These are phyloP conservation scores for Ilyonectria mors-panacis DNA, from an alignment of 2,329 filamentous ascomycete genomes.

Conservation along the genomic window DNA sequence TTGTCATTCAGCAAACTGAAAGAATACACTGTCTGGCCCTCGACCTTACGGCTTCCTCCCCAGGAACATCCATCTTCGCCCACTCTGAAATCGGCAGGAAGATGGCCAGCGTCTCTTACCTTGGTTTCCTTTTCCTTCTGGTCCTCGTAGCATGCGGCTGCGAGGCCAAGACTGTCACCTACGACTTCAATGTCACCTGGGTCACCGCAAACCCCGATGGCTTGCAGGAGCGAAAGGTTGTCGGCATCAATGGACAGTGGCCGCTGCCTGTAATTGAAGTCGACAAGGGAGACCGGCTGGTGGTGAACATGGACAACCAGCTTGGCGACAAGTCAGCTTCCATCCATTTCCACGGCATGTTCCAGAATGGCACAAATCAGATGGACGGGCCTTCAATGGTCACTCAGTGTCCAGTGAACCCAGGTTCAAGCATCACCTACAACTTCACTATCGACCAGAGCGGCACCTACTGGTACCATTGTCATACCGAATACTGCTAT, in stretches of 20 bases:
- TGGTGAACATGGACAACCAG: conserved; percentile 64
- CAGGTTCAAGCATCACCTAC: conserved; percentile 69
- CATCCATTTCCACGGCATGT: conserved; percentile 74
- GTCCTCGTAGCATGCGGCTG: conserved; percentile 26
- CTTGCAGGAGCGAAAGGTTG: conserved; percentile 66
- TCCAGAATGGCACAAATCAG: conserved; percentile 68
- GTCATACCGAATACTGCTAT: conserved; percentile 63
- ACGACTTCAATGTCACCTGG: conserved; percentile 75
- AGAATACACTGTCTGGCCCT: neutral
- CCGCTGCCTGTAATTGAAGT: conserved; percentile 73
- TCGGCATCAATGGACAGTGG: conserved; percentile 77
- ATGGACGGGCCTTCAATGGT: conserved; percentile 72
- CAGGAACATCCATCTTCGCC: neutral
- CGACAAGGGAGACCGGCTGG: conserved; percentile 66
- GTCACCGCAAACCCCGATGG: conserved; percentile 74
- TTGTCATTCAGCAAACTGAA: neutral
- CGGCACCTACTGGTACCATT: conserved; percentile 77
- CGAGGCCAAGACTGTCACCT: conserved; percentile 60
- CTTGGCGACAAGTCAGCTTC: conserved; percentile 60
- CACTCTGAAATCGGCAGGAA: neutral
- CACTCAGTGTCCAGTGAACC: conserved; percentile 70
- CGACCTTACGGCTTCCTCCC: neutral
- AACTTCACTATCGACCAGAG: conserved; percentile 70
- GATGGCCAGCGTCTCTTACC: conserved; percentile 14
- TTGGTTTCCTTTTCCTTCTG: conserved; percentile 20